Evolutionary conservation across 352 stramenopile species (phyloP), one percentile per base, ranked within the genome.

Genomic region (Plasmopara muralis): DNA sequence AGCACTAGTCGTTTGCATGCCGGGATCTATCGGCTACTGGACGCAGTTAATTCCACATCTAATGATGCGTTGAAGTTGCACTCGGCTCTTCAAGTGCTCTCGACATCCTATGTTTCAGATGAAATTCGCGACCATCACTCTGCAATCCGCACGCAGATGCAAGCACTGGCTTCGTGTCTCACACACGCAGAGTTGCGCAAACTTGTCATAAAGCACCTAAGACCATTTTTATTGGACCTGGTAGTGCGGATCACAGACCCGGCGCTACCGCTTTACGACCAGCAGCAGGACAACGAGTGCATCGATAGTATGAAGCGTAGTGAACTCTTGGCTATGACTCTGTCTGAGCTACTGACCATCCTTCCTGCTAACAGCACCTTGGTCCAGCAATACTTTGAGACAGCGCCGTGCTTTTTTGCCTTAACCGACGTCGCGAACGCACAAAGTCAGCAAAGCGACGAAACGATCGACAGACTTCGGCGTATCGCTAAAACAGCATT

Each of bases 401-500:
- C 79, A 13, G 63, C 75, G 28, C 74, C 69, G 10, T 89, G 81
- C 55, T 94, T 91, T 62, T 90, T 94, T 50, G 55, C 86, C 53
- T 87, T 76, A 40, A 67, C 73, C 7, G 75, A 71, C 54, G 60
- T 89, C 9, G 68, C 64, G 9, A 57, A 60, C 13, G 29, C 60
- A 44, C 72, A 79, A 51, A 70, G 72, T 39, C 47, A 70, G 34
- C 61, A 77, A 29, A 50, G 38, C n/a, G 50, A 64, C 4, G 47
- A 74, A 20, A 64, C 58, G 15, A 15, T 64, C 6, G 47, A 46
- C 6, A 77, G 84, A 7, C 50, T 92, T 45, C 64, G 63, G 13
- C 56, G 66, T 20, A 87, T 90, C 44, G 73, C 81, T 13, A 62
- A 66, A 29, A 85, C 77, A 4, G 76, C 77, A 10, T 75, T 78